A percentile compares a stretch with the other conserved stretches of the same genome.
These are phyloP conservation scores for Schizochytrium sp. DNA, from an alignment of 108 stramenopile species.

Conservation along the genomic window DNA sequence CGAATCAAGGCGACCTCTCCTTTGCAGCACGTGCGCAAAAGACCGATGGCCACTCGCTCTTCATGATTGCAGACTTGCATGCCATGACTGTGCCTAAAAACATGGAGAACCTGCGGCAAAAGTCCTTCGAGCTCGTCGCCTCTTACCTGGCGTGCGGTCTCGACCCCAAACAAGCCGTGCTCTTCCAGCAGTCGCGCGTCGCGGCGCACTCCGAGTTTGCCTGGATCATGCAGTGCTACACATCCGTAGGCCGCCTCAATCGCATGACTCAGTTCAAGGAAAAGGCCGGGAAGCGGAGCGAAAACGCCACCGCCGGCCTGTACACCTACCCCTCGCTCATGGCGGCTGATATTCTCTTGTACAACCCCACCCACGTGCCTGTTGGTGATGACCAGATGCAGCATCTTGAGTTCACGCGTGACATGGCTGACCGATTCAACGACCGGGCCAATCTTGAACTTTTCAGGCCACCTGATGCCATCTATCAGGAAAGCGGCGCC, in stretches of 20 bases:
- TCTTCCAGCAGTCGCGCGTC: slow-evolving; percentile 93
- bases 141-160: slow-evolving; percentile 53
- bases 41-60: slow-evolving; percentile 52
- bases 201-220: slow-evolving; percentile 88
- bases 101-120: slow-evolving; percentile 69
- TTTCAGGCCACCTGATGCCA: slow-evolving; percentile 82
- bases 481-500: slow-evolving; percentile 82
- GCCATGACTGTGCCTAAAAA: slow-evolving; percentile 96
- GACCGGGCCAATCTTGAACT: slow-evolving; percentile 81
- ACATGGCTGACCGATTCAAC: slow-evolving; percentile 89
- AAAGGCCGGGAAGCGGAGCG: slow-evolving; percentile 68
- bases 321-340: slow-evolving; percentile 94
- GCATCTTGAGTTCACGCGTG: slow-evolving; percentile 95
- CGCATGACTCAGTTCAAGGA: slow-evolving; percentile 99
- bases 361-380: slow-evolving; percentile 90
- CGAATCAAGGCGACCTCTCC: neutral
- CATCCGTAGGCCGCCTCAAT: slow-evolving; percentile 96
- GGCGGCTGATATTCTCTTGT: slow-evolving; percentile 97
- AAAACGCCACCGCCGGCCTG: slow-evolving; percentile 80
- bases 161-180: slow-evolving; percentile 69
- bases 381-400: slow-evolving; percentile 97
- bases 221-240: slow-evolving; percentile 92
- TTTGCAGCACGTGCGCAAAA: neutral
- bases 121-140: slow-evolving; percentile 31
- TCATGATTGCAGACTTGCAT: slow-evolving; percentile 97